These are phyloP conservation scores for Cutaneotrichosporon sp. DNA, from an alignment of 1,284 basidiomycete species.

Conservation along the genomic window DNA sequence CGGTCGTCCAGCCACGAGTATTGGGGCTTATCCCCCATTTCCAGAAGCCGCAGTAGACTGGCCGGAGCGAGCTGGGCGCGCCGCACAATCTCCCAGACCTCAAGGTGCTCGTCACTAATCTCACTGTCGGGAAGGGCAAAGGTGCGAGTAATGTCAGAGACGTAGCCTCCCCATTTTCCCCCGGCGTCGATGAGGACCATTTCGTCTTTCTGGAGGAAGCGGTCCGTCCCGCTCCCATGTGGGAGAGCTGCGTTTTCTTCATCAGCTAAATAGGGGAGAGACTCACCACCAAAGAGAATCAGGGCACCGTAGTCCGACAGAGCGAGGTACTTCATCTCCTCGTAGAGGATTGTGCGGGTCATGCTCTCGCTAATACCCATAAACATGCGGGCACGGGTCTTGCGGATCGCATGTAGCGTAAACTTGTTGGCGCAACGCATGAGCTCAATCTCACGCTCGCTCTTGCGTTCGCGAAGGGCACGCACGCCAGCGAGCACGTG, in stretches of 20 bases:
- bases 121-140: slow-evolving; percentile 63
- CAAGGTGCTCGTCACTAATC: slow-evolving; percentile 60
- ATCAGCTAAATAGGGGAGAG: neutral
- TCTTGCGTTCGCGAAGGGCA: slow-evolving; percentile 70
- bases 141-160: slow-evolving; percentile 74
- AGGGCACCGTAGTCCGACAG: slow-evolving; percentile 62
- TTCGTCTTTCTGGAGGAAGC: slow-evolving; percentile 60
- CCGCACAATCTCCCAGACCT: slow-evolving; percentile 68
- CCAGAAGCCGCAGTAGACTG: slow-evolving; percentile 38
- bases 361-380: slow-evolving; percentile 75
- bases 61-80: slow-evolving; percentile 63
- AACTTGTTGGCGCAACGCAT: slow-evolving; percentile 78
- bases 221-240: slow-evolving; percentile 73
- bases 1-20: slow-evolving; percentile 64
- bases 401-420: slow-evolving; percentile 70
- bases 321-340: slow-evolving; percentile 62
- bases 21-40: slow-evolving; percentile 42
- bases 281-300: slow-evolving; percentile 71
- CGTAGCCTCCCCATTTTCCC: slow-evolving; percentile 68
- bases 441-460: slow-evolving; percentile 65
- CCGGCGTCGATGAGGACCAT: slow-evolving; percentile 76
- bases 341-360: slow-evolving; percentile 60
- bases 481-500: slow-evolving; percentile 59
- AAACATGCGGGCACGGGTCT: slow-evolving; percentile 62
- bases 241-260: slow-evolving; percentile 79